Percentiles rank a stretch among this genome's conserved stretches.
These are phyloP conservation scores for Trichoderma sp. DNA, from an alignment of 2,329 filamentous ascomycete species.

Conservation along the genomic window DNA sequence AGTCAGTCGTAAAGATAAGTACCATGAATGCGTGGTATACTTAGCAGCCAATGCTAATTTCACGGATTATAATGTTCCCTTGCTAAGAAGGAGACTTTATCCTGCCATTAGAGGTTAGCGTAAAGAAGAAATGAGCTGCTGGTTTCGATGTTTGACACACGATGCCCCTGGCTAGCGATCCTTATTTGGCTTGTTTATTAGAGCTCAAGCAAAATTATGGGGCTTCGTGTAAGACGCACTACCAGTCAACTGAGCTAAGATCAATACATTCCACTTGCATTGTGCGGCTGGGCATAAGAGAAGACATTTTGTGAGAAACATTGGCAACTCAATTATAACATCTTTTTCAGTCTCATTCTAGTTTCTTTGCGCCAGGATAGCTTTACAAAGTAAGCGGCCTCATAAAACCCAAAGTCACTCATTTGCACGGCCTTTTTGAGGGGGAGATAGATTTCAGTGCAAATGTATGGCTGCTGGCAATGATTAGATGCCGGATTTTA, in stretches of 20 bases:
- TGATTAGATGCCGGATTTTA: background rate
- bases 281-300: background rate
- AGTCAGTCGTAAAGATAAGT: background rate
- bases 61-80: background rate
- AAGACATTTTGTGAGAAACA: background rate
- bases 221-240: background rate
- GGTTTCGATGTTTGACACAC: background rate
- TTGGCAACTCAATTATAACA: background rate
- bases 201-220: background rate
- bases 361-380: background rate
- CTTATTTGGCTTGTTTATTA: background rate
- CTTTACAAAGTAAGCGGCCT: background rate
- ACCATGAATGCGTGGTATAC: background rate
- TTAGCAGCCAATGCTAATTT: background rate
- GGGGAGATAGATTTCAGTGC: background rate
- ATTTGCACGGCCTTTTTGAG: background rate
- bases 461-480: background rate
- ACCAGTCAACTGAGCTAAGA: background rate
- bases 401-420: background rate
- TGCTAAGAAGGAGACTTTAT: background rate
- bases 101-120: slow-evolving; percentile 13
- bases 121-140: background rate
- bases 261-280: background rate
- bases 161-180: background rate
- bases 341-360: background rate